These are phyloP conservation scores for Triadica sebifera DNA, from an alignment of 345 rosid species.

Conservation along the genomic window DNA sequence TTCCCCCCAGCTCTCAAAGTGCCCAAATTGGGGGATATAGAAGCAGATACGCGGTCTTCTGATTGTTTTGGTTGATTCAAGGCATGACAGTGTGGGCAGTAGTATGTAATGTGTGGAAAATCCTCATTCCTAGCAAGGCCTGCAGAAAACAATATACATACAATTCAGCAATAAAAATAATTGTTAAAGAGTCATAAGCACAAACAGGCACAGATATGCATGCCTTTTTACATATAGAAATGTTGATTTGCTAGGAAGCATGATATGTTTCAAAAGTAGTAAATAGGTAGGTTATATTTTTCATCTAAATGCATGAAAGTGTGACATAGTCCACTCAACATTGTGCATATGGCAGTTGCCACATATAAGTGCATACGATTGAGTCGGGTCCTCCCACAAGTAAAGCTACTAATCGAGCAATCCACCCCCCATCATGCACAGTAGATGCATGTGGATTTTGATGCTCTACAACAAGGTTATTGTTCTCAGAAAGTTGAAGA, in stretches of 20 bases:
- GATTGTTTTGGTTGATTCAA: slow-evolving; percentile 57
- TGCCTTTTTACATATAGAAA: too few relatives aligned
- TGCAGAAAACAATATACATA: slow-evolving; percentile 19
- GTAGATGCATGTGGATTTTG: slow-evolving; percentile 51
- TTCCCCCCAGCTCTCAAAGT: slow-evolving; percentile 26
- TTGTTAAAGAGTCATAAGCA: background rate
- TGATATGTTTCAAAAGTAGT: too few relatives aligned
- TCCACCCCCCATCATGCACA: slow-evolving; percentile 70
- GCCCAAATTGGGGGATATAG: slow-evolving; percentile 29
- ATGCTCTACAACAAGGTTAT: slow-evolving; percentile 63
- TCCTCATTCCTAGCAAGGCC: slow-evolving; percentile 92
- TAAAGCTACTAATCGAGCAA: slow-evolving; percentile 83
- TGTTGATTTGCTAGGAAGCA: too few relatives aligned
- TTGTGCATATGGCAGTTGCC: slow-evolving; percentile 90
- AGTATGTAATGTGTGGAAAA: slow-evolving; percentile 57
- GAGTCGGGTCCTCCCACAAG: slow-evolving; percentile 93
- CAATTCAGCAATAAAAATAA: background rate
- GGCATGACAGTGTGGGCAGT: slow-evolving; percentile 73
- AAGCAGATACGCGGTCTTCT: slow-evolving; percentile 24
- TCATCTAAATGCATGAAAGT: too few relatives aligned
- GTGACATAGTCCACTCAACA: background rate
- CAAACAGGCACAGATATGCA: background rate
- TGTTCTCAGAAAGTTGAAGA: slow-evolving; percentile 43
- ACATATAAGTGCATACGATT: slow-evolving; percentile 90
- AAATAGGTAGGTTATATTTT: too few relatives aligned